Percentiles rank a stretch among this genome's conserved stretches.
phyloP scores from a whole-genome alignment of 169 alveolate species.

The Neospora caninum region DNA sequence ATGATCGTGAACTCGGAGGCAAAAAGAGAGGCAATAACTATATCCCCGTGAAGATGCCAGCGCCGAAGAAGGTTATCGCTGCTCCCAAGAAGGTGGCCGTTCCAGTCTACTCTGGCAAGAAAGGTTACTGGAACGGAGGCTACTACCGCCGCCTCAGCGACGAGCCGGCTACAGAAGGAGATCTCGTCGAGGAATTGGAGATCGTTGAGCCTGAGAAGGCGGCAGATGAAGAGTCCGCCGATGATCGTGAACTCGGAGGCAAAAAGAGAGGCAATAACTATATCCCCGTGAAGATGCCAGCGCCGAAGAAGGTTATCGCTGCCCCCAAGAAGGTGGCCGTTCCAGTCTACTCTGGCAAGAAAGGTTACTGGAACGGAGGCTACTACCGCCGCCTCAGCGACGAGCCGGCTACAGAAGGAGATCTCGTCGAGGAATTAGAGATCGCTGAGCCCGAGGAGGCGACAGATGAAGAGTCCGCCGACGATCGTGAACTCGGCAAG shows the following conservation, averaged over 20 bases:
- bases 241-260: conserved; percentile 24
- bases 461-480: background rate
- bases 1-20: background rate
- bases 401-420: background rate
- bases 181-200: background rate
- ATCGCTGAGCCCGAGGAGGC: background rate
- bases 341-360: background rate
- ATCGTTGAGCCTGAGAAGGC: background rate
- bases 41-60: background rate
- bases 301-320: background rate
- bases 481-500: background rate
- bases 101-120: background rate
- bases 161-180: background rate
- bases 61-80: background rate
- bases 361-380: background rate
- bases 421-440: background rate
- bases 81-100: background rate
- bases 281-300: background rate
- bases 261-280: background rate
- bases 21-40: background rate
- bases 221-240: background rate
- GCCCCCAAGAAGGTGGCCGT: background rate
- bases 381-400: background rate
- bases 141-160: background rate
- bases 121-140: background rate